These are phyloP conservation scores for Leucocoprinus sp. DNA, from an alignment of 768 basidiomycete genomes.

Conservation along the genomic window DNA sequence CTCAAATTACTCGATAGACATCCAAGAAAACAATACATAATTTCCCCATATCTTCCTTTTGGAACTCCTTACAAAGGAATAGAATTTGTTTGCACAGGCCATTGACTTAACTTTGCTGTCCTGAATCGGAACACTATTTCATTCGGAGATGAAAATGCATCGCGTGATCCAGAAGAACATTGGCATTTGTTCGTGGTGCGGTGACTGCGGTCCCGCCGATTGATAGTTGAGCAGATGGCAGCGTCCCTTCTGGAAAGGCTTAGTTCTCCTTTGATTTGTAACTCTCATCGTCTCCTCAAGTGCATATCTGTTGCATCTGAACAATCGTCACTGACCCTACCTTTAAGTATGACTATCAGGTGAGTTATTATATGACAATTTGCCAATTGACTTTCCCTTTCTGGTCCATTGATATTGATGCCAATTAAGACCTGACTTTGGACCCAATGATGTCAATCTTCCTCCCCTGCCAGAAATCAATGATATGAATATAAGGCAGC, in stretches of 20 bases:
- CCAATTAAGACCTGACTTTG: conserved; percentile 33
- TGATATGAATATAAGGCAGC: conserved; percentile 33
- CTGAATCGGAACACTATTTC: background rate
- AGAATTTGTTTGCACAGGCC: background rate
- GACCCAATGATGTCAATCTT: conserved; percentile 31
- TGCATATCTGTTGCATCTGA: background rate
- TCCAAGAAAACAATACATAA: background rate
- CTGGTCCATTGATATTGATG: background rate
- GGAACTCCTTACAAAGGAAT: background rate
- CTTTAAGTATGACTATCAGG: conserved; percentile 4
- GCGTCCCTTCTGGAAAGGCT: background rate
- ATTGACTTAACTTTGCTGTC: background rate
- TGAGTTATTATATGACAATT: conserved; percentile 5
- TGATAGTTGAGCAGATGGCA: background rate
- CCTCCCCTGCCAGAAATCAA: conserved; percentile 56
- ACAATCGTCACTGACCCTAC: background rate
- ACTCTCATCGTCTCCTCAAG: background rate
- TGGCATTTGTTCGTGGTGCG: conserved; percentile 4
- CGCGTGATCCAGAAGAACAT: conserved; percentile 4
- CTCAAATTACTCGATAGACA: background rate
- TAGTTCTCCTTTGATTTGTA: background rate
- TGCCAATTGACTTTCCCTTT: background rate
- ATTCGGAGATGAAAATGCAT: conserved; percentile 9
- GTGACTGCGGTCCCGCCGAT: background rate
- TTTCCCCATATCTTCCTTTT: background rate